phyloP scores from a whole-genome alignment of 2,329 filamentous ascomycete genomes.

The Plenodomus tracheiphilus region DNA sequence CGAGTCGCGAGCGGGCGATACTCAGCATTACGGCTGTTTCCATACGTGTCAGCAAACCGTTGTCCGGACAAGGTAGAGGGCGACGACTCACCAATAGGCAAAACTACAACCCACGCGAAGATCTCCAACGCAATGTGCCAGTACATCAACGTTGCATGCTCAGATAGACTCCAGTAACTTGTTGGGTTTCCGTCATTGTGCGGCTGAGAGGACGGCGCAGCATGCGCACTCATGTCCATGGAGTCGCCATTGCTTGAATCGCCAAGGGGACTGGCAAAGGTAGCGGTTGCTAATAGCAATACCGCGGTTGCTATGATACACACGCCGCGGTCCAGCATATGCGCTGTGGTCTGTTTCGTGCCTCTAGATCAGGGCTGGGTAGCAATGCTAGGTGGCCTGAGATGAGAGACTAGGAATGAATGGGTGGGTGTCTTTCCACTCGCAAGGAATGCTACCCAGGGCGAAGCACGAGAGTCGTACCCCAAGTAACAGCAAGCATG shows the following conservation, averaged over 20 bases:
- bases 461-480: background rate
- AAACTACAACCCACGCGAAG: constrained; percentile 70
- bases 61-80: no score
- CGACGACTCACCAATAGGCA: constrained; percentile 64
- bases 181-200: constrained; percentile 33
- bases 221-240: constrained; percentile 30
- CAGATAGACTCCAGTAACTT: constrained; percentile 64
- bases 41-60: constrained; percentile 48
- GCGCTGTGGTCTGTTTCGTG: constrained; percentile 11
- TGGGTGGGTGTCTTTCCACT: no score
- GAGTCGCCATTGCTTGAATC: constrained; percentile 33
- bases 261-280: constrained; percentile 48
- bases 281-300: constrained; percentile 47
- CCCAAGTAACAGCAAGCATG: background rate
- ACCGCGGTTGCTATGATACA: constrained; percentile 37
- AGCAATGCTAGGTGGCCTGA: background rate
- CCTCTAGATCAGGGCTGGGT: background rate
- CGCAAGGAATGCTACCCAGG: constrained; percentile 1
- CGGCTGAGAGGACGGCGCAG: constrained; percentile 19
- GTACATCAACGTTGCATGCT: constrained; percentile 62
- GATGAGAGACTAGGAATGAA: background rate
- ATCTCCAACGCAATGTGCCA: constrained; percentile 73
- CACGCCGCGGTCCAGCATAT: constrained; percentile 31
- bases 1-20: constrained; percentile 74
- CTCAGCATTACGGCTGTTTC: constrained; percentile 73